A percentile compares a stretch with the other conserved stretches of the same genome.
These are phyloP conservation scores for Fusarium sarcochroum DNA, from an alignment of 2,329 filamentous ascomycete genomes.

Conservation along the genomic window DNA sequence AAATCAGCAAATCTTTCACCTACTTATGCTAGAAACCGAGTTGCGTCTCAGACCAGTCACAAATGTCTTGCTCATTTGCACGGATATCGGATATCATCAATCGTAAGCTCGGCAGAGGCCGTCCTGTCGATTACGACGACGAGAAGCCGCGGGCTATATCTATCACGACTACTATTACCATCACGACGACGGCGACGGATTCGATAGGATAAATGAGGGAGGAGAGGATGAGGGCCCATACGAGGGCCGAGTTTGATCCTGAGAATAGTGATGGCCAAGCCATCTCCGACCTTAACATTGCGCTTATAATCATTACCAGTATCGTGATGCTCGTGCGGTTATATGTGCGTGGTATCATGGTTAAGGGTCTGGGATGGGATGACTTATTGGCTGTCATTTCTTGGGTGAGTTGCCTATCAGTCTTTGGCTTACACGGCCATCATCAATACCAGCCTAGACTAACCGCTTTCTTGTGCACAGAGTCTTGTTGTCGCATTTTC, in stretches of 20 bases:
- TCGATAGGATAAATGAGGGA: slow-evolving; percentile 6
- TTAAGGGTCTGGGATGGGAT: slow-evolving; percentile 40
- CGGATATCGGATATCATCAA: slow-evolving; percentile 40
- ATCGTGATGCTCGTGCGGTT: slow-evolving; percentile 38
- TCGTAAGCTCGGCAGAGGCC: slow-evolving; percentile 37
- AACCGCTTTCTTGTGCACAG: slow-evolving; percentile 13
- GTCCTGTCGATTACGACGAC: slow-evolving; percentile 23
- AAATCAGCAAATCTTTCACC: not conserved
- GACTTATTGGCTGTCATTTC: slow-evolving; percentile 41
- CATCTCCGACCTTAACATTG: slow-evolving; percentile 40
- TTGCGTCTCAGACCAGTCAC: not conserved
- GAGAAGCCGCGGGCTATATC: slow-evolving; percentile 36
- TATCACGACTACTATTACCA: slow-evolving; percentile 36
- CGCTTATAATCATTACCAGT: slow-evolving; percentile 38
- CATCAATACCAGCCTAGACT: not conserved
- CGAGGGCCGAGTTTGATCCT: slow-evolving; percentile 6
- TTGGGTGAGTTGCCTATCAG: slow-evolving; percentile 29
- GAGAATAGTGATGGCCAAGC: slow-evolving; percentile 15
- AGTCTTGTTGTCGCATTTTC: slow-evolving; percentile 30
- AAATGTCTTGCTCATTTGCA: slow-evolving; percentile 39
- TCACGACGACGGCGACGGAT: slow-evolving; percentile 29
- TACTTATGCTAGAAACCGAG: slow-evolving; percentile 15
- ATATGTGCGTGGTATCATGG: slow-evolving; percentile 40
- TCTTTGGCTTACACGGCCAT: not conserved
- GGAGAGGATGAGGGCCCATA: slow-evolving; percentile 18